phyloP scores from a whole-genome alignment of 441 rosid genomes.

The Euphorbia corollata region DNA sequence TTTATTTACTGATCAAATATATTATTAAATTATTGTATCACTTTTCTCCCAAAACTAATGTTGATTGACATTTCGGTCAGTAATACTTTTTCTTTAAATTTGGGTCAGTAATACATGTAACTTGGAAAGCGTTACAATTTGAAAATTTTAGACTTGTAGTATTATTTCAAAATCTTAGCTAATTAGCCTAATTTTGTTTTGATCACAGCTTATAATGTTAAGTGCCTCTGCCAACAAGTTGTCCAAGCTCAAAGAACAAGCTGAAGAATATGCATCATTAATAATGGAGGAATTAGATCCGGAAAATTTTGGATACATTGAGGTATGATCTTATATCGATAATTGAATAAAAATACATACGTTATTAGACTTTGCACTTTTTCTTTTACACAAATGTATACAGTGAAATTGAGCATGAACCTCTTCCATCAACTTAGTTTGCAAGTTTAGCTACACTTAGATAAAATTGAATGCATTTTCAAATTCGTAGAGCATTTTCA shows the following conservation, averaged over 20 bases:
- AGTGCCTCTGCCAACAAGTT: conserved; percentile 96
- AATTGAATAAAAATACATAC: background rate
- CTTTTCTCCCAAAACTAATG: background rate
- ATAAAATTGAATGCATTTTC: too few relatives aligned
- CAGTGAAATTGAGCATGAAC: too few relatives aligned
- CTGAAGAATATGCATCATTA: conserved; percentile 84
- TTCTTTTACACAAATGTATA: too few relatives aligned
- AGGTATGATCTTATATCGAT: conserved; percentile 37
- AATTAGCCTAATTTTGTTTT: background rate
- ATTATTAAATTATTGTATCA: background rate
- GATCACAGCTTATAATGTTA: conserved; percentile 74
- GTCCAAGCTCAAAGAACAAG: conserved; percentile 84
- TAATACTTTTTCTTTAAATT: too few relatives aligned
- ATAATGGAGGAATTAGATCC: conserved; percentile 99
- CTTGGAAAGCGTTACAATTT: too few relatives aligned
- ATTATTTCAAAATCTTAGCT: background rate
- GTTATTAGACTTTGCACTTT: too few relatives aligned
- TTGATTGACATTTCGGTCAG: background rate
- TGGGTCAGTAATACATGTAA: too few relatives aligned
- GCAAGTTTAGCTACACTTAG: too few relatives aligned
- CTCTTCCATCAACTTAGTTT: too few relatives aligned
- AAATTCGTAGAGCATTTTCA: too few relatives aligned
- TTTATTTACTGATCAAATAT: background rate
- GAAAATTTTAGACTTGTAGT: background rate
- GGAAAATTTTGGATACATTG: conserved; percentile 84